Evolutionary conservation across 2,329 filamentous ascomycete species (phyloP).

Genomic region (Trichoderma sp.): DNA sequence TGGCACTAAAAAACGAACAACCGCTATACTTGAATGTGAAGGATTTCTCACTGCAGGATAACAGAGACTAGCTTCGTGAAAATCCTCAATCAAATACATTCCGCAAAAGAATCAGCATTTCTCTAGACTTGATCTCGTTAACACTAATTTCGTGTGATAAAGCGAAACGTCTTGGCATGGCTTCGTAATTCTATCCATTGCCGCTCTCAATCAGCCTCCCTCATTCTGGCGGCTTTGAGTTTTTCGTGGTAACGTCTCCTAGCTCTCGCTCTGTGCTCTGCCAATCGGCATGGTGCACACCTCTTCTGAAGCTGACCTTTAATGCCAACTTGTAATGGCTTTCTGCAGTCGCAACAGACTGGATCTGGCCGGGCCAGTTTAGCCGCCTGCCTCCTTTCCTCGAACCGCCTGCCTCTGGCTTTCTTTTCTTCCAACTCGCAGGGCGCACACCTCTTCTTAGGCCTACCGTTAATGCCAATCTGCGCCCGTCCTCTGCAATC

Average conservation of each 20-base stretch:
- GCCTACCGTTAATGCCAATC: too few relatives aligned
- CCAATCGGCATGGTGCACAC: constrained; percentile 4
- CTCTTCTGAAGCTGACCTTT: neutral
- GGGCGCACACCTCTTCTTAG: too few relatives aligned
- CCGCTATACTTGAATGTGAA: constrained; percentile 20
- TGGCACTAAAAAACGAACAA: constrained; percentile 22
- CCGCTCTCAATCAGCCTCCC: too few relatives aligned
- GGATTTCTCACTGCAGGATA: constrained; percentile 20
- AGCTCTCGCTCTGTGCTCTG: constrained; percentile 5
- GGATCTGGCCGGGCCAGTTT: too few relatives aligned
- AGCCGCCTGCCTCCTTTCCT: too few relatives aligned
- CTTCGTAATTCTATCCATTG: constrained; percentile 1
- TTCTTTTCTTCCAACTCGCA: too few relatives aligned
- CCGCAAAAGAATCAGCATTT: constrained; percentile 21
- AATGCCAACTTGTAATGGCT: too few relatives aligned
- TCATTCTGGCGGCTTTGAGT: too few relatives aligned
- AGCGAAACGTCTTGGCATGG: constrained; percentile 9
- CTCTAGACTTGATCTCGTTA: constrained; percentile 20
- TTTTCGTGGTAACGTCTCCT: constrained; percentile 16
- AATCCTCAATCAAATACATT: constrained; percentile 19
- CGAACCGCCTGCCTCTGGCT: too few relatives aligned
- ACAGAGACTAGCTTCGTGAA: constrained; percentile 16
- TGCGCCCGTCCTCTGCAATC: too few relatives aligned
- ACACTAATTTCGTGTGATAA: constrained; percentile 12
- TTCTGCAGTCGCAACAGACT: too few relatives aligned